A percentile compares a stretch with the other conserved stretches of the same genome.
Conservation (phyloP, 495 filamentous ascomycete species). For the Penicillium odoratum region DNA sequence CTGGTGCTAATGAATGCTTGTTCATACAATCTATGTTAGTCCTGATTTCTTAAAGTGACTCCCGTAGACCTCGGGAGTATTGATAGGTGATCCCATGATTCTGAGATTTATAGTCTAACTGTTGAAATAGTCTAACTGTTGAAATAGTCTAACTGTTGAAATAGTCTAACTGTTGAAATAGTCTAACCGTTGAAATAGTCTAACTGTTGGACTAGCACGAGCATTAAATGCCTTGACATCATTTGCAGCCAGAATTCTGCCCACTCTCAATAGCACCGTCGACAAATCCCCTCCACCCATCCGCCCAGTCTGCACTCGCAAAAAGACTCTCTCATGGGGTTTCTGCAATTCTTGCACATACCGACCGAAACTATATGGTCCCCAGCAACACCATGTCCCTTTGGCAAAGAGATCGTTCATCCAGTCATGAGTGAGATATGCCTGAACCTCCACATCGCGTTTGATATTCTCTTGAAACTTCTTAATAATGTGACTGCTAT, state of each 20-base stretch:
- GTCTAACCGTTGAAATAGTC: neutral
- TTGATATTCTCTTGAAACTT: neutral
- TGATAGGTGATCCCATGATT: neutral
- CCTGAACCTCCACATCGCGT: neutral
- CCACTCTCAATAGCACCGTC: constrained; percentile 38
- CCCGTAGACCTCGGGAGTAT: neutral
- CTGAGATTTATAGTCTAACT: neutral
- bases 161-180: neutral
- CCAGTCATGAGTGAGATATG: constrained; percentile 31
- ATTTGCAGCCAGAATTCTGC: neutral
- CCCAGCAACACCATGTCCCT: constrained; percentile 26
- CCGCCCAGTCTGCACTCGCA: constrained; percentile 34
- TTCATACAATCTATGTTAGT: neutral
- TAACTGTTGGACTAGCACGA: neutral
- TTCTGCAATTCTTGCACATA: constrained; percentile 25
- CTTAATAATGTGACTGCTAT: neutral
- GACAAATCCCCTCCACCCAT: constrained; percentile 33
- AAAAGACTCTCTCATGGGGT: constrained; percentile 25
- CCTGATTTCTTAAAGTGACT: neutral
- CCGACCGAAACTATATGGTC: constrained; percentile 14
- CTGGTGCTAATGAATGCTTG: constrained; percentile 17
- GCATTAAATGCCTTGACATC: neutral
- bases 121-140: neutral
- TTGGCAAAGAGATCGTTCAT: constrained; percentile 29
- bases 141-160: neutral